phyloP scores from a whole-genome alignment of 805 yeast genomes.

The Hanseniaspora pseudoguilliermondii region DNA sequence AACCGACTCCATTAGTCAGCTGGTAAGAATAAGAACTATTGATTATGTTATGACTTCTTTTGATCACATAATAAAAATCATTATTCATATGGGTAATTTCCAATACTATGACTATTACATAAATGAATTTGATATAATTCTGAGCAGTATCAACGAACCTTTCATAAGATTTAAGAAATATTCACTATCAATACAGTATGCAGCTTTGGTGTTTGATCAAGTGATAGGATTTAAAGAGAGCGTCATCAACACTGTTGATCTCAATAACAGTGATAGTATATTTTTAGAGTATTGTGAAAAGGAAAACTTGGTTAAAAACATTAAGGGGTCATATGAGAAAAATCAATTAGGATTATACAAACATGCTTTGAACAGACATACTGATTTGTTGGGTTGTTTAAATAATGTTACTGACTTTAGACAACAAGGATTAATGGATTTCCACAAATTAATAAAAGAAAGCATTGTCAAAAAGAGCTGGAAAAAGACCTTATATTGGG shows the following conservation, averaged over 20 bases:
- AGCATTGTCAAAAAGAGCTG: background rate
- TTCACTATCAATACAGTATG: constrained; percentile 7
- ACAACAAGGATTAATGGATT: background rate
- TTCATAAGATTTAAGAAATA: constrained; percentile 17
- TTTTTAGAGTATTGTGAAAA: constrained; percentile 10
- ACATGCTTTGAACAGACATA: background rate
- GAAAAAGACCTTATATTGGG: constrained; percentile 1
- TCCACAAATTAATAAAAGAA: background rate
- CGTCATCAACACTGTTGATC: constrained; percentile 1
- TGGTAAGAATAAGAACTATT: constrained; percentile 30
- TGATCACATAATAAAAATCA: constrained; percentile 29
- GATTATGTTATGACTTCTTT: constrained; percentile 30
- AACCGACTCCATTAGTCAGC: constrained; percentile 19
- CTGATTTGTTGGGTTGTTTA: background rate
- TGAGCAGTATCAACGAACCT: constrained; percentile 24
- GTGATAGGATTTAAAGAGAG: background rate
- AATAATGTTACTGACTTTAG: background rate
- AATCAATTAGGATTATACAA: background rate
- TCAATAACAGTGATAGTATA: constrained; percentile 5
- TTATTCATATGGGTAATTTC: constrained; percentile 40
- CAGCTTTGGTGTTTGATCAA: constrained; percentile 8
- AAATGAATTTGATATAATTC: constrained; percentile 36
- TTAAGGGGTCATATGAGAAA: background rate
- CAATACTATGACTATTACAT: constrained; percentile 46
- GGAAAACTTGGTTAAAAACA: background rate